A percentile compares a stretch with the other conserved stretches of the same genome.
These are phyloP conservation scores for Phylloporus arenicola DNA, from an alignment of 768 basidiomycete genomes.

Conservation along the genomic window DNA sequence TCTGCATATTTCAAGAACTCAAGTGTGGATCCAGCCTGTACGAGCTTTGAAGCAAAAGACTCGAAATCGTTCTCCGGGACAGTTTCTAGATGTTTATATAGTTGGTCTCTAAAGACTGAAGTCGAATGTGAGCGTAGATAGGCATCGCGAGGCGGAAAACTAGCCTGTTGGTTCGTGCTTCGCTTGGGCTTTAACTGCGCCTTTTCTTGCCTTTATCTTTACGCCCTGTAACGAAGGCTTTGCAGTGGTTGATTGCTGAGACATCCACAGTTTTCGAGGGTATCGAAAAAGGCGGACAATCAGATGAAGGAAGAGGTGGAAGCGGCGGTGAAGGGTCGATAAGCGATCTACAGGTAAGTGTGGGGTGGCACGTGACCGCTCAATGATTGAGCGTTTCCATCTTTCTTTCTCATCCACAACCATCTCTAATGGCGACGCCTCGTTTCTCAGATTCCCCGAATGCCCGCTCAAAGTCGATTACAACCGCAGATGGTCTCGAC, in stretches of 20 bases:
- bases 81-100: conserved; percentile 86
- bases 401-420: conserved; percentile 8
- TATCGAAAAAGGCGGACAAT: conserved; percentile 28
- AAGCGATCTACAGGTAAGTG: conserved; percentile 14
- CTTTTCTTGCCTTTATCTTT: conserved; percentile 89
- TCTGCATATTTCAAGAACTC: conserved; percentile 98
- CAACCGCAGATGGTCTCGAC: conserved; percentile 65
- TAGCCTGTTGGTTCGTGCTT: conserved; percentile 85
- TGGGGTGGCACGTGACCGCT: conserved; percentile 20
- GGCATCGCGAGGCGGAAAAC: background rate
- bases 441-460: conserved; percentile 60
- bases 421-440: conserved; percentile 19
- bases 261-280: conserved; percentile 70
- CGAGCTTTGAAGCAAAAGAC: conserved; percentile 72
- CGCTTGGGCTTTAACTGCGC: conserved; percentile 86
- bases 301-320: conserved; percentile 4
- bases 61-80: conserved; percentile 80
- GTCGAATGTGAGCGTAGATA: conserved; percentile 11
- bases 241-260: conserved; percentile 77
- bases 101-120: conserved; percentile 87
- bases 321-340: conserved; percentile 12
- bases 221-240: conserved; percentile 93
- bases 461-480: conserved; percentile 78
- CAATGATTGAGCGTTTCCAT: conserved; percentile 2
- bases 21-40: conserved; percentile 87